phyloP scores from a whole-genome alignment of 257 asterid genomes.

The Plantago major region DNA sequence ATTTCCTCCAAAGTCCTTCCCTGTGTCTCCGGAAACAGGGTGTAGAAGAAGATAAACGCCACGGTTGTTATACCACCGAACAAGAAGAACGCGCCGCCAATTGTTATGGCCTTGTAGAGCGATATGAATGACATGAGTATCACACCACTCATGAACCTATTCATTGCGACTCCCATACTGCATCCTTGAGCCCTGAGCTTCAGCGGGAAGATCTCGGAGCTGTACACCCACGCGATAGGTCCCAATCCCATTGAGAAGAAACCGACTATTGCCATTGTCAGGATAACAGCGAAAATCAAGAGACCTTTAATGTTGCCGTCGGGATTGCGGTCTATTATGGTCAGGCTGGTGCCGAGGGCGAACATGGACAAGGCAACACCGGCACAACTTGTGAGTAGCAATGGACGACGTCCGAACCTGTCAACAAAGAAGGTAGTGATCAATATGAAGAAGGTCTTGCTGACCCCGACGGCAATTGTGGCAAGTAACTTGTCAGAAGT shows the following conservation, averaged over 20 bases:
- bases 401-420: conserved; percentile 43
- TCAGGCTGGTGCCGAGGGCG: conserved; percentile 34
- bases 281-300: not conserved
- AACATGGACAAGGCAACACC: conserved; percentile 33
- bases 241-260: conserved; percentile 40
- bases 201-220: conserved; percentile 32
- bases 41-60: conserved; percentile 26
- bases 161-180: conserved; percentile 26
- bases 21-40: conserved; percentile 33
- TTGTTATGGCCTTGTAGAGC: conserved; percentile 19
- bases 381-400: conserved; percentile 49
- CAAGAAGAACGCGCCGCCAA: conserved; percentile 32
- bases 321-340: conserved; percentile 29
- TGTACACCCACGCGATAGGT: conserved; percentile 38
- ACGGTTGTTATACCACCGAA: conserved; percentile 14
- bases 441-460: conserved; percentile 40
- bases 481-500: conserved; percentile 36
- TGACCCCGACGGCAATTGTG: conserved; percentile 48
- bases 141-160: conserved; percentile 29
- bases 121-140: conserved; percentile 29
- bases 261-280: conserved; percentile 16
- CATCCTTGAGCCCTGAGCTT: conserved; percentile 36
- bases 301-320: not conserved
- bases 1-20: conserved; percentile 32
- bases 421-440: conserved; percentile 54